Evolutionary conservation across 1,284 basidiomycete species (phyloP).

Genomic region (Apiotrichum domesticum): DNA sequence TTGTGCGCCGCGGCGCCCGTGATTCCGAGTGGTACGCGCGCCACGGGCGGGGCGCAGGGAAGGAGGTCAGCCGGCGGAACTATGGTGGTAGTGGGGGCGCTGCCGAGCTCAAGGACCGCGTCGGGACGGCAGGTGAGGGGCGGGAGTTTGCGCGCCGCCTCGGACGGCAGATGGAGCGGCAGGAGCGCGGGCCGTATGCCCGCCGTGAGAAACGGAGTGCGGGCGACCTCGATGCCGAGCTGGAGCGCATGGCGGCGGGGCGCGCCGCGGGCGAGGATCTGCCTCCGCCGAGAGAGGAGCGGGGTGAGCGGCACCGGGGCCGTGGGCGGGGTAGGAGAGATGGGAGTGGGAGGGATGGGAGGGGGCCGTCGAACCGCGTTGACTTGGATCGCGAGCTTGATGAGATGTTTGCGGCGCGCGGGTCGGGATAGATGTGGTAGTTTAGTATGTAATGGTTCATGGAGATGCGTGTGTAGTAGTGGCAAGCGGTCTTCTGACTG

Average conservation of each 20-base stretch:
- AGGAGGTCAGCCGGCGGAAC: conserved; percentile 23
- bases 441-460: too few relatives aligned
- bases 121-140: conserved; percentile 25
- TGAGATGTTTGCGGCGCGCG: conserved; percentile 15
- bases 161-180: conserved; percentile 15
- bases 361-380: conserved; percentile 20
- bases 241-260: conserved; percentile 28
- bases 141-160: conserved; percentile 32
- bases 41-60: conserved; percentile 36
- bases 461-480: too few relatives aligned
- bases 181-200: conserved; percentile 19
- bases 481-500: too few relatives aligned
- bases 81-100: conserved; percentile 9
- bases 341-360: conserved; percentile 9
- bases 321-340: conserved; percentile 11
- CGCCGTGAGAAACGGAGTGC: conserved; percentile 1
- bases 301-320: conserved; percentile 3
- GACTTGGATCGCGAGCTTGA: conserved; percentile 35
- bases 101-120: conserved; percentile 11
- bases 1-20: conserved; percentile 25
- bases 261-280: conserved; percentile 15
- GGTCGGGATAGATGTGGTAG: too few relatives aligned
- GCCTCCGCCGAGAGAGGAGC: background rate
- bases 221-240: conserved; percentile 37
- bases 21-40: conserved; percentile 36